Percentiles rank a stretch among this genome's conserved stretches.
These are phyloP conservation scores for Kodamaea suecica DNA, from an alignment of 1,139 yeast genomes.

Conservation along the genomic window DNA sequence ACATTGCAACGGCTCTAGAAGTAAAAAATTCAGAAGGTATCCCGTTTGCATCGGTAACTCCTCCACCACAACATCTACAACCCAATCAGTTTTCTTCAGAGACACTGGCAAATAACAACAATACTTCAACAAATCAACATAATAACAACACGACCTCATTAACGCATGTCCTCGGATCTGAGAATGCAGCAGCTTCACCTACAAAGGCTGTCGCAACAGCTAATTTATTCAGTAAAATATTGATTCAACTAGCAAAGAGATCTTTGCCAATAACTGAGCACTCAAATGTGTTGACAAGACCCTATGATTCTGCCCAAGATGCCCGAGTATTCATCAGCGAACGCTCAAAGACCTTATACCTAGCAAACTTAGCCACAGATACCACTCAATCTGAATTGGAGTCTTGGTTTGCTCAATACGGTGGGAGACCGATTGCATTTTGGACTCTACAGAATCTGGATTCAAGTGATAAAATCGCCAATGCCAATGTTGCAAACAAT, in stretches of 20 bases:
- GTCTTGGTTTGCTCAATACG: constrained; percentile 86
- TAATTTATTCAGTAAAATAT: constrained; percentile 36
- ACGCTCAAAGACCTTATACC: constrained; percentile 71
- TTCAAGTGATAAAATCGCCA: constrained; percentile 18
- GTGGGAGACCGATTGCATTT: constrained; percentile 82
- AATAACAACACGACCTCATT: too few relatives aligned
- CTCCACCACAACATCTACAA: constrained; percentile 12
- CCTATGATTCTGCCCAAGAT: constrained; percentile 74
- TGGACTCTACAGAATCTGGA: constrained; percentile 77
- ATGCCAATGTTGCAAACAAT: constrained; percentile 4
- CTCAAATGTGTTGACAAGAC: constrained; percentile 59
- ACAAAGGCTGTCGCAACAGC: constrained; percentile 18
- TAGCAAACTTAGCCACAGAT: constrained; percentile 76
- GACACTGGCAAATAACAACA: too few relatives aligned
- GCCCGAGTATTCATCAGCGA: constrained; percentile 65
- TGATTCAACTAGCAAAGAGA: constrained; percentile 51
- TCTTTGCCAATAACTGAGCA: constrained; percentile 54
- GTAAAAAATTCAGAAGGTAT: constrained; percentile 22
- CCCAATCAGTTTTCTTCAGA: too few relatives aligned
- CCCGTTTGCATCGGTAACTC: constrained; percentile 26
- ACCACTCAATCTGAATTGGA: constrained; percentile 90
- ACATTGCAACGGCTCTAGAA: constrained; percentile 58
- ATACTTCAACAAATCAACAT: too few relatives aligned
- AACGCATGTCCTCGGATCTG: too few relatives aligned
- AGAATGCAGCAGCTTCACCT: constrained; percentile 7